Percentiles rank a stretch among this genome's conserved stretches.
These are phyloP conservation scores for Pezicula carpinea DNA, from an alignment of 2,329 filamentous ascomycete genomes.

Conservation along the genomic window DNA sequence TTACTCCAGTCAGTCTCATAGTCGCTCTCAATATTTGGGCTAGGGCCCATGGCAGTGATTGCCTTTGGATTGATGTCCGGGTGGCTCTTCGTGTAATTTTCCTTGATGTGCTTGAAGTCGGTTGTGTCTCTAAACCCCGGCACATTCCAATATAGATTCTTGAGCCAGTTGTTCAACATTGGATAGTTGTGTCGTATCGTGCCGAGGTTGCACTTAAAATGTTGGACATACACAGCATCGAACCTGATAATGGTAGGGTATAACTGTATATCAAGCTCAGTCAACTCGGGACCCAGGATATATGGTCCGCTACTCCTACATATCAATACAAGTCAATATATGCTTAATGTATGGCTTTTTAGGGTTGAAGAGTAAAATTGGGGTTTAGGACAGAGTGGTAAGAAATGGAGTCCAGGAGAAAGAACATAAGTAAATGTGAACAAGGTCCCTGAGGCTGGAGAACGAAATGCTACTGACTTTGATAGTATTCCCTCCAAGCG, in stretches of 20 bases:
- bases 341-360: no score
- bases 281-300: constrained; percentile 69
- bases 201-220: constrained; percentile 58
- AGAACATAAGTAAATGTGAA: no score
- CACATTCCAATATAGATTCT: constrained; percentile 62
- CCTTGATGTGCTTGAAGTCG: constrained; percentile 45
- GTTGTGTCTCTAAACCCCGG: constrained; percentile 43
- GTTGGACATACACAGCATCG: constrained; percentile 61
- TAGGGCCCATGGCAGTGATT: constrained; percentile 81
- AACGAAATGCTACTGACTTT: constrained; percentile 4
- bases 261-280: constrained; percentile 75
- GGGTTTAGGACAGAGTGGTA: no score
- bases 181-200: constrained; percentile 44
- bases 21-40: constrained; percentile 73
- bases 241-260: constrained; percentile 60
- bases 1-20: constrained; percentile 58
- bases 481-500: constrained; percentile 65
- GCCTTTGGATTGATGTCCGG: constrained; percentile 58
- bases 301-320: constrained; percentile 47
- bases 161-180: constrained; percentile 59
- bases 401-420: no score
- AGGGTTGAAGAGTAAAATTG: no score
- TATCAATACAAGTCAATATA: no score
- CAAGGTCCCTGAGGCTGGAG: no score
- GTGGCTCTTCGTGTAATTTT: constrained; percentile 76